Base-by-base conservation (phyloP, 2,329 filamentous ascomycete species). In the Nannizzia gypsea region DNA sequence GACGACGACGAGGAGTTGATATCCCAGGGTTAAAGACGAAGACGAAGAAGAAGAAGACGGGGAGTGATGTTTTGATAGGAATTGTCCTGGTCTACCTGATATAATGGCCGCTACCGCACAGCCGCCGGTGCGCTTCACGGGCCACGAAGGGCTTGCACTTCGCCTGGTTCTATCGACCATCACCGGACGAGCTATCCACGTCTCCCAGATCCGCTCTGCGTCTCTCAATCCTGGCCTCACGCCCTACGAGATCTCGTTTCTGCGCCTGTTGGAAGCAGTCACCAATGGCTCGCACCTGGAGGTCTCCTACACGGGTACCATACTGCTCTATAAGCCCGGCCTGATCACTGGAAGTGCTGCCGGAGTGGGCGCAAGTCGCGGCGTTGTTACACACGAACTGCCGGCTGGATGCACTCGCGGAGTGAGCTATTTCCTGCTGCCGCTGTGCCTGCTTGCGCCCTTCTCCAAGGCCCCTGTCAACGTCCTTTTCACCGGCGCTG, bases 201-300 rank as follows among this genome's bases (percentile, higher is more conserved):
- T 99, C 71, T 93, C 92, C 58, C 88, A 93, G 74, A 97, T 99
- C 76, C 89, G 93, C 69, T 85, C 89, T 65, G 96, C 90, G 46
- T 86, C 88, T 54, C 91, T 89, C 44, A 86, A 88, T 67, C 91
- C 93, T 0, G 93, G 93, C 68, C 87, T 99, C 59, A 87, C 89
- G 59, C 86, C 90, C 56, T 88, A 96, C 77, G 93, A 99, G 76
- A 86, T 97, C 68, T 97, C 93, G 54, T 92, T 99, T 74, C 82
- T 99, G 34, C 91, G 93, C 60, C 87, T 99, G 17, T 85, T 99
- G 69, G 93, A 97, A 74, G 83, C 89, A 66, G 81, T 99, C 68
- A 99, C 93, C 69, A 99, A 99, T 79, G 93, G 93, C 75, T 89
- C 88, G 61, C 85, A 88, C 60, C 90, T 97, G 76, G 91, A 96